Conservation (phyloP, 2,329 filamentous ascomycete species). For the Calonectria montana region DNA sequence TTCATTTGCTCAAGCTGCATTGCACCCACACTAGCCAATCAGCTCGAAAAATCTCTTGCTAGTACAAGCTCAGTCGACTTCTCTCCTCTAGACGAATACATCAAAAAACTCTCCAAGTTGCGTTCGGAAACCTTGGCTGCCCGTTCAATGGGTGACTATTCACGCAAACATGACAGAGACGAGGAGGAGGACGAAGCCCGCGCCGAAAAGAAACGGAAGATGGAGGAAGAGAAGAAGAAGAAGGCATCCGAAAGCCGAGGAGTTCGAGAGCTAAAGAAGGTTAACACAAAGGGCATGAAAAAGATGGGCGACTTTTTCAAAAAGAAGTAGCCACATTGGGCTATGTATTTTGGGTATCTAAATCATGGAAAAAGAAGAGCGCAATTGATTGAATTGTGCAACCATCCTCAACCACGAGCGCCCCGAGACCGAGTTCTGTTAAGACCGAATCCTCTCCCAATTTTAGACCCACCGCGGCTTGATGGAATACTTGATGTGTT, state of each 20-base stretch:
- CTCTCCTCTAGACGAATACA: constrained; percentile 75
- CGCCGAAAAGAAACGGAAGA: constrained; percentile 84
- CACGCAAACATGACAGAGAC: constrained; percentile 74
- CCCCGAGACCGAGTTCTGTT: constrained; percentile 49
- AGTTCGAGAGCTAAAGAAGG: constrained; percentile 86
- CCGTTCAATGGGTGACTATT: constrained; percentile 76
- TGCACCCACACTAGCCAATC: constrained; percentile 53
- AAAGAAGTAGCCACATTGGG: constrained; percentile 62
- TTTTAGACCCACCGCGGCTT: constrained; percentile 49
- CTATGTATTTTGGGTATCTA: constrained; percentile 47
- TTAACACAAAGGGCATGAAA: constrained; percentile 92
- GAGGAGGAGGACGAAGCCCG: constrained; percentile 74
- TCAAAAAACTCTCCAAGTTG: constrained; percentile 73
- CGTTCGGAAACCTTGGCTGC: constrained; percentile 78
- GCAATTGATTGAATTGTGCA: constrained; percentile 1
- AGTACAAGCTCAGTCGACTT: constrained; percentile 69
- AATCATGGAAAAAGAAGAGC: constrained; percentile 22
- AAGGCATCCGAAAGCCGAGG: constrained; percentile 80
- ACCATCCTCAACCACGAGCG: constrained; percentile 38
- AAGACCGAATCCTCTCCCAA: constrained; percentile 49
- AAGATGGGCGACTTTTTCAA: constrained; percentile 96
- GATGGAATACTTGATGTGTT: constrained; percentile 42
- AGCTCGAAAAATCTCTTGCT: constrained; percentile 56
- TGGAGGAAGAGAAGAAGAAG: constrained; percentile 89
- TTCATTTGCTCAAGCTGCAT: constrained; percentile 75